A percentile compares a stretch with the other conserved stretches of the same genome.
Evolutionary conservation across 345 rosid genomes (phyloP).

Genomic region (Carallia brachiata): DNA sequence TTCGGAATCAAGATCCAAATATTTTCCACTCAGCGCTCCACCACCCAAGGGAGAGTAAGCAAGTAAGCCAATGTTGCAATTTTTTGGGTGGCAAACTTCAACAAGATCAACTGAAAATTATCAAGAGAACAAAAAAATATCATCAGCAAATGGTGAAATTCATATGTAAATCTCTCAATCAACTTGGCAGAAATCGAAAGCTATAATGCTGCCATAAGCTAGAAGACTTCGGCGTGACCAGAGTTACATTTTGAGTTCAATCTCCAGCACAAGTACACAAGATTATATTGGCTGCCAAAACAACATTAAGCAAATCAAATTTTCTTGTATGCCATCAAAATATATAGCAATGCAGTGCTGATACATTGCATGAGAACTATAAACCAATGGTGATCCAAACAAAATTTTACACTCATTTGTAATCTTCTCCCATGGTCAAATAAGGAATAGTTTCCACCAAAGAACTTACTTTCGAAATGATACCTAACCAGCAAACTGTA

Average conservation of each 20-base stretch:
- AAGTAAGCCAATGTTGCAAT: conserved; percentile 80
- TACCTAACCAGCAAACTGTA: conserved; percentile 73
- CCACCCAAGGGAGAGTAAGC: conserved; percentile 82
- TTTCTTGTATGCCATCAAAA: too few relatives aligned
- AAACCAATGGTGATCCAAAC: too few relatives aligned
- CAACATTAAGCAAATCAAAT: too few relatives aligned
- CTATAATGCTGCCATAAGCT: too few relatives aligned
- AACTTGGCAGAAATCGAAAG: too few relatives aligned
- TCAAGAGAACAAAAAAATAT: not conserved
- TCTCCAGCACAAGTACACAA: too few relatives aligned
- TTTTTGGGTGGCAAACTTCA: conserved; percentile 85
- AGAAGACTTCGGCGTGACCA: too few relatives aligned
- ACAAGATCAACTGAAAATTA: conserved; percentile 71
- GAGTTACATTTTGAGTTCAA: too few relatives aligned
- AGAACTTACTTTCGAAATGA: conserved; percentile 58
- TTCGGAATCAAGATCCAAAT: conserved; percentile 51
- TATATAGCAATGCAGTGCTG: too few relatives aligned
- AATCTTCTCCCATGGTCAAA: conserved; percentile 1
- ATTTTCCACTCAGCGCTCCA: conserved; percentile 75
- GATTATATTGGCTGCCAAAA: too few relatives aligned
- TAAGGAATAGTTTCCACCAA: not conserved
- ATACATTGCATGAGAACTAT: too few relatives aligned
- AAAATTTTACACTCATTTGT: too few relatives aligned
- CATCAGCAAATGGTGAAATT: not conserved
- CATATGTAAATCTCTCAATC: not conserved